phyloP scores from a whole-genome alignment of 83 land plant genomes.

The Diphasiastrum complanatum region DNA sequence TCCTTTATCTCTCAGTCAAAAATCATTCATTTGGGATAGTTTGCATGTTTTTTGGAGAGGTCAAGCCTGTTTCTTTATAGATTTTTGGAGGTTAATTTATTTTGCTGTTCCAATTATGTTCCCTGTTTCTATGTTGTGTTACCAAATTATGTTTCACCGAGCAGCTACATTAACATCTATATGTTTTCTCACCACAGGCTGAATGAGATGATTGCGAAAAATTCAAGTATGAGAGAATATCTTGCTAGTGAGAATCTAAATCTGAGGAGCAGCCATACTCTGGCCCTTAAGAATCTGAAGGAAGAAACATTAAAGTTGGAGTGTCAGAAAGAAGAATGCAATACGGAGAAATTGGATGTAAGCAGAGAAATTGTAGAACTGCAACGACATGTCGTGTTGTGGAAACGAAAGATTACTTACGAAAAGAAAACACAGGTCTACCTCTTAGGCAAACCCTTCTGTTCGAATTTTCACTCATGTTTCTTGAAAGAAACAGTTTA shows the following conservation, averaged over 20 bases:
- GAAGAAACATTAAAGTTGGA: conserved; percentile 18
- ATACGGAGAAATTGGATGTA: conserved; percentile 24
- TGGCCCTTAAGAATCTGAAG: conserved; percentile 30
- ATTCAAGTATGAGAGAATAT: conserved; percentile 16
- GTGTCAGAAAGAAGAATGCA: conserved; percentile 10
- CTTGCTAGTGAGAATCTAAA: conserved; percentile 22
- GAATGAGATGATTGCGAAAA: conserved; percentile 34
- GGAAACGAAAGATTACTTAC: conserved; percentile 37
- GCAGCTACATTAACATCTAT: no score
- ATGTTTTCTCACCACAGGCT: conserved; percentile 11
- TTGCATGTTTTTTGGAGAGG: no score
- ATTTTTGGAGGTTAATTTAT: no score
- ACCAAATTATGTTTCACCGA: neutral
- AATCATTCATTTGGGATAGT: no score
- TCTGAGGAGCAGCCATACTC: conserved; percentile 15
- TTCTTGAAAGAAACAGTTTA: neutral
- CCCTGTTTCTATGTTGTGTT: neutral
- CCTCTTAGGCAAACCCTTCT: no score
- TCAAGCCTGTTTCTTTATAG: no score
- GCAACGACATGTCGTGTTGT: conserved; percentile 32
- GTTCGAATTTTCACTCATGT: neutral
- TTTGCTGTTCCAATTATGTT: no score
- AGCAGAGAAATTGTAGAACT: conserved; percentile 20
- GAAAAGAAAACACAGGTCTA: conserved; percentile 38
- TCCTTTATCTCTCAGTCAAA: no score